phyloP scores from a whole-genome alignment of 2,329 filamentous ascomycete species.

The Arthroderma sp. region DNA sequence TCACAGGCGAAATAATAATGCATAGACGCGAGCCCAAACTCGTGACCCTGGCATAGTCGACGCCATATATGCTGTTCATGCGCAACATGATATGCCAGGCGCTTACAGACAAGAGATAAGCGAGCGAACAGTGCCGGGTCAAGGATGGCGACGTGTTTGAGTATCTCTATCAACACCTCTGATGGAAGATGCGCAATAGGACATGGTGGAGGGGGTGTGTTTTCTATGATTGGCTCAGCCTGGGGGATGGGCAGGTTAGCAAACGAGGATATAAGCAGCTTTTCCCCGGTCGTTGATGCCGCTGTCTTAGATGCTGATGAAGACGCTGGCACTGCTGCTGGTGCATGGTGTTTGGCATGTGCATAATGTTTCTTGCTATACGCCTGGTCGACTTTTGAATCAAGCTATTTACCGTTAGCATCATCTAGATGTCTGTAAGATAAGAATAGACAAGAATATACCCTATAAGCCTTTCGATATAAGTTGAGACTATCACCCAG shows the following conservation, averaged over 20 bases:
- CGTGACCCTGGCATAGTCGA: slow-evolving; percentile 53
- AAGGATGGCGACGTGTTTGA: slow-evolving; percentile 57
- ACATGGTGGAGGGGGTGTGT: slow-evolving; percentile 61
- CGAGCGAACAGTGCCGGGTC: slow-evolving; percentile 70
- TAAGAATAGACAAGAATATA: slow-evolving; percentile 32
- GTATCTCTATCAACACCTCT: slow-evolving; percentile 71
- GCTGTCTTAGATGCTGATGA: neutral
- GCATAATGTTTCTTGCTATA: slow-evolving; percentile 92
- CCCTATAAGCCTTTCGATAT: slow-evolving; percentile 82
- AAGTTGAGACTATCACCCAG: slow-evolving; percentile 78
- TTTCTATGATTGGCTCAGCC: slow-evolving; percentile 57
- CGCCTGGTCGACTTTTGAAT: slow-evolving; percentile 66
- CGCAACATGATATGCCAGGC: slow-evolving; percentile 69
- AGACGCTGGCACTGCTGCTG: slow-evolving; percentile 22
- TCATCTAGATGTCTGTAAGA: neutral
- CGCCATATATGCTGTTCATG: slow-evolving; percentile 84
- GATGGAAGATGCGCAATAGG: slow-evolving; percentile 66
- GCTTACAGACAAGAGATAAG: slow-evolving; percentile 70
- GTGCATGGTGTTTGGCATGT: slow-evolving; percentile 41
- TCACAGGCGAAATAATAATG: slow-evolving; percentile 63
- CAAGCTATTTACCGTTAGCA: slow-evolving; percentile 46
- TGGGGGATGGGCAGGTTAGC: slow-evolving; percentile 56
- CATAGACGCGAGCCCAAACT: slow-evolving; percentile 74
- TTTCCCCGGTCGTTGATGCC: slow-evolving; percentile 41
- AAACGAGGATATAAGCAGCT: slow-evolving; percentile 60